Evolutionary conservation across 208 protist genomes (phyloP), one percentile per base, ranked within the genome.

Genomic region (Wallacemonas sp.): DNA sequence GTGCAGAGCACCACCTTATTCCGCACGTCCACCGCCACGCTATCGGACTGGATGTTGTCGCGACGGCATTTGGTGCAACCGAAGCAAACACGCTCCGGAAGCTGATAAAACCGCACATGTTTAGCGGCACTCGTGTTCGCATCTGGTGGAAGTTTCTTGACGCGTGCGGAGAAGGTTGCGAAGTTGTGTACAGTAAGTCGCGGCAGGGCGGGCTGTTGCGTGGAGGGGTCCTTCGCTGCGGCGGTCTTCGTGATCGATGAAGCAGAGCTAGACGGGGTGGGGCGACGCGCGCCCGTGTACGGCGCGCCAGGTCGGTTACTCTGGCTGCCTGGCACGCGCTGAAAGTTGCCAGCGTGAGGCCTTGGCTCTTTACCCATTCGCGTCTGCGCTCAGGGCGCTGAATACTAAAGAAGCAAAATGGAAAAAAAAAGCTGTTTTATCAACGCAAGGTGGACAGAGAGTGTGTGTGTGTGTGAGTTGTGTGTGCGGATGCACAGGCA

Each of bases 151-250:
- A 91, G 64, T 65, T 76, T 82, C 69, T 94, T 94, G 33, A 80
- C 63, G 14, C 88, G 78, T 12, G 70, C 58, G 11, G 68, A 68
- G 53, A 94, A 91, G n/a, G 75, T 79, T 19, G 62, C 27, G 44
- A 91, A 84, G 70, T 94, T 94, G 74, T 86, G 77, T 31, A 88
- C 70, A 14, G 88, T 94, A 26, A 94, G 62, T 5, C 80, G 78
- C 27, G 81, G 70, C 30, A 30, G 30, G 28, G 54, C 2, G 44
- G 51, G 19, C n/a, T 49, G 30, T n/a, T n/a, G n/a, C n/a, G n/a
- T n/a, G n/a, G n/a, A n/a, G n/a, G n/a, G n/a, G n/a, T n/a, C n/a
- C n/a, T n/a, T n/a, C n/a, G n/a, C n/a, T n/a, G n/a, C n/a, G n/a
- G n/a, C n/a, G n/a, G n/a, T n/a, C n/a, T 46, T 58, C n/a, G 49